A percentile compares a stretch with the other conserved stretches of the same genome.
Evolutionary conservation across 441 rosid species (phyloP).

Genomic region (Aquilaria agallochum): DNA sequence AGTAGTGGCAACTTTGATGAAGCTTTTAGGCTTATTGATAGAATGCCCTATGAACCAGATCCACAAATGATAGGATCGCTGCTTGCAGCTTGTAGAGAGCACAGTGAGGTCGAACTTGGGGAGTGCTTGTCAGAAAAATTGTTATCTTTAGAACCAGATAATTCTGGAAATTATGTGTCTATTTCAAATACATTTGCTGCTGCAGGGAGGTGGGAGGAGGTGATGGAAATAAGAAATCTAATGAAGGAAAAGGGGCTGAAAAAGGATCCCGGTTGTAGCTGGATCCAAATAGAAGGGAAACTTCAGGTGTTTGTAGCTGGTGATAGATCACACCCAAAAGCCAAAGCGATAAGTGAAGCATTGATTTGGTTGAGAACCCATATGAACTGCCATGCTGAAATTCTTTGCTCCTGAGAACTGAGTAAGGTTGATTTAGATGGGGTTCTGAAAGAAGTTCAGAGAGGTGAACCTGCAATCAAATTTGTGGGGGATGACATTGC

Average conservation of each 20-base stretch:
- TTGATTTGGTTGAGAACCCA: slow-evolving; percentile 33
- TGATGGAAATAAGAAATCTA: slow-evolving; percentile 31
- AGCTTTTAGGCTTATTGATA: slow-evolving; percentile 29
- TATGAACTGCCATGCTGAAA: slow-evolving; percentile 11
- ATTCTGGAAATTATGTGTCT: slow-evolving; percentile 47
- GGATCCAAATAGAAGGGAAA: slow-evolving; percentile 40
- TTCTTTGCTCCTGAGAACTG: slow-evolving; percentile 7
- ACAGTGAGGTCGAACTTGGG: slow-evolving; percentile 30
- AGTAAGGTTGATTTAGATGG: not conserved
- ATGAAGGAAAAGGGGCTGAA: slow-evolving; percentile 45
- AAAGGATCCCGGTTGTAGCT: slow-evolving; percentile 52
- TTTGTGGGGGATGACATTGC: not conserved
- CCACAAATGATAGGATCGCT: slow-evolving; percentile 41
- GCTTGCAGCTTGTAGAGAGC: slow-evolving; percentile 35
- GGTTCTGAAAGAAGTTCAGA: not conserved
- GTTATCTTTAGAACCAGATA: slow-evolving; percentile 35
- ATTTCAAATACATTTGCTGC: slow-evolving; percentile 49
- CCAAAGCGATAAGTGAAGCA: slow-evolving; percentile 24
- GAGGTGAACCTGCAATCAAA: not conserved
- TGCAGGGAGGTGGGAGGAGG: slow-evolving; percentile 49
- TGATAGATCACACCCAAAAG: slow-evolving; percentile 35
- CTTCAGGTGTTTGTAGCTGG: slow-evolving; percentile 36
- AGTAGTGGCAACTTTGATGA: slow-evolving; percentile 38
- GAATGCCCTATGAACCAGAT: slow-evolving; percentile 47
- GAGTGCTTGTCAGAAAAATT: slow-evolving; percentile 34